Percentiles rank a stretch among this genome's conserved stretches.
These are phyloP conservation scores for Plasmodium coatneyi DNA, from an alignment of 169 alveolate genomes.

Conservation along the genomic window DNA sequence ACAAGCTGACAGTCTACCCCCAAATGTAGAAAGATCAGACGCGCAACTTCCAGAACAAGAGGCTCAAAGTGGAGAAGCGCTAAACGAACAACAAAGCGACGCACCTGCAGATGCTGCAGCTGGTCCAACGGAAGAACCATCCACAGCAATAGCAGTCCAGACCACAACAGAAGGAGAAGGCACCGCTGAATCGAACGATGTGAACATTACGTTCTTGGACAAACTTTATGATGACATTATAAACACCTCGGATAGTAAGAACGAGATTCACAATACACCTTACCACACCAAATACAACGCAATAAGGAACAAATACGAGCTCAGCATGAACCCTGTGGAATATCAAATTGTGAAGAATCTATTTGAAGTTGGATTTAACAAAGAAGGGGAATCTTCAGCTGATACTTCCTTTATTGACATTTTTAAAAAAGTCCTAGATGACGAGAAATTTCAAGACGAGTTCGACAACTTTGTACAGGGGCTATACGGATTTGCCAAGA, in stretches of 20 bases:
- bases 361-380: not conserved
- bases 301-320: conserved; percentile 15
- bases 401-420: not conserved
- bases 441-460: not conserved
- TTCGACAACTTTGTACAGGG: conserved; percentile 15
- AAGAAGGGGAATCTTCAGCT: not conserved
- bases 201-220: not conserved
- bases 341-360: conserved; percentile 19
- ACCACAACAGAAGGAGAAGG: not conserved
- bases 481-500: conserved; percentile 21
- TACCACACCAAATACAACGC: conserved; percentile 14
- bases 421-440: conserved; percentile 4
- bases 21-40: not conserved
- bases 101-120: not conserved
- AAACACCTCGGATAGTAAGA: not conserved
- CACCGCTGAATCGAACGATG: not conserved
- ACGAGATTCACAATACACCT: not conserved
- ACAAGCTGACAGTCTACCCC: too few relatives aligned
- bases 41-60: not conserved
- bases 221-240: conserved; percentile 3
- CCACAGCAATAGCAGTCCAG: too few relatives aligned
- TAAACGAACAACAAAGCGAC: not conserved
- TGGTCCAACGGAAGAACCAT: not conserved
- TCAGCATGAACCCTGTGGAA: conserved; percentile 10
- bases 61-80: not conserved